Percentiles rank a stretch among this genome's conserved stretches.
phyloP scores from a whole-genome alignment of 148 eudicot genomes.

The Diospyros kaki region DNA sequence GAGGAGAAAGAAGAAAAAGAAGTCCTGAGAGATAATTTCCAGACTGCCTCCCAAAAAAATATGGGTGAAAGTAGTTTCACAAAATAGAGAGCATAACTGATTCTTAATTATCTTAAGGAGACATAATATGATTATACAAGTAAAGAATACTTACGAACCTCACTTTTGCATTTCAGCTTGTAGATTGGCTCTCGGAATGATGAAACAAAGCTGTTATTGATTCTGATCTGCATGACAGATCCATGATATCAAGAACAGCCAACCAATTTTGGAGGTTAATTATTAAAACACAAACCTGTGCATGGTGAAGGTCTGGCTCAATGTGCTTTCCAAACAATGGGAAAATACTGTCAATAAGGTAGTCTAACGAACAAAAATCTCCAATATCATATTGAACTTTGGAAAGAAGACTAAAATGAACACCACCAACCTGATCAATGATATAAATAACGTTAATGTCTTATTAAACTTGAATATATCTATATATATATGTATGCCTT shows the following conservation, averaged over 20 bases:
- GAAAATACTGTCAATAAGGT: conserved; percentile 95
- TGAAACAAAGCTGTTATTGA: conserved; percentile 95
- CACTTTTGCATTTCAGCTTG: conserved; percentile 93
- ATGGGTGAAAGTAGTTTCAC: background rate
- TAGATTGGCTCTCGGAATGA: conserved; percentile 98
- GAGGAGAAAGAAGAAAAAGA: background rate
- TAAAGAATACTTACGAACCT: conserved; percentile 48
- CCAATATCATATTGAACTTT: conserved; percentile 98
- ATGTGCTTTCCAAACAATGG: conserved; percentile 96
- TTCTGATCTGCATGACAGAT: conserved; percentile 78
- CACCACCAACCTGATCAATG: conserved; percentile 84
- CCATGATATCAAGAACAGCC: conserved; percentile 20
- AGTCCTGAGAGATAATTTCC: background rate
- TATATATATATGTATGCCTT: background rate
- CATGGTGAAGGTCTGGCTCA: conserved; percentile 99
- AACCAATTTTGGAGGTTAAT: background rate
- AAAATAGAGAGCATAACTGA: background rate
- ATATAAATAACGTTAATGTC: too few species aligned
- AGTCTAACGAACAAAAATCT: conserved; percentile 88
- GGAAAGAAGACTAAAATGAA: conserved; percentile 98
- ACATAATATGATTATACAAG: background rate
- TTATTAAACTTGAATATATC: too few species aligned
- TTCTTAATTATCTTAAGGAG: background rate
- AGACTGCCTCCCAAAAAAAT: background rate
- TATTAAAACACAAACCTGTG: conserved; percentile 58